Conservation (phyloP, 2,329 filamentous ascomycete species). For the Xylaria sp. region DNA sequence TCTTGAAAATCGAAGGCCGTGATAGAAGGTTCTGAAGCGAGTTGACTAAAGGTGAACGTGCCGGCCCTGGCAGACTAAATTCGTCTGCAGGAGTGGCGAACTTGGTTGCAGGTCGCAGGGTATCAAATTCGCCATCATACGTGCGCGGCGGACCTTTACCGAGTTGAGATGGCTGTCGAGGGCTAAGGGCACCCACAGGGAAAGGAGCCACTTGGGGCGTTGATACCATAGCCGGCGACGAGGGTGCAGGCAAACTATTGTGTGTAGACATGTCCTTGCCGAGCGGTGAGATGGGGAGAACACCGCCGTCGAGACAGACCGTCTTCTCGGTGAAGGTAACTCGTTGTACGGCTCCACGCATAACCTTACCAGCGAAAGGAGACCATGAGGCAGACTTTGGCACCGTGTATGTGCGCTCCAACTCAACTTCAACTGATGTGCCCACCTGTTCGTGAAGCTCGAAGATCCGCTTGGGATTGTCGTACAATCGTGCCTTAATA, state of each 20-base stretch:
- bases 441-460: constrained; percentile 81
- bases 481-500: constrained; percentile 72
- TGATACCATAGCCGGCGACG: constrained; percentile 65
- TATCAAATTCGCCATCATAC: constrained; percentile 44
- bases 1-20: constrained; percentile 81
- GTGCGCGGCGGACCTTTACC: constrained; percentile 41
- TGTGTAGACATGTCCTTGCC: constrained; percentile 81
- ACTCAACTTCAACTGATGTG: constrained; percentile 74
- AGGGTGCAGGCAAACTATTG: constrained; percentile 52
- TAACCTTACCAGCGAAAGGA: constrained; percentile 71
- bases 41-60: constrained; percentile 59
- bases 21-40: constrained; percentile 75
- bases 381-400: constrained; percentile 64
- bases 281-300: constrained; percentile 60
- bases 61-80: constrained; percentile 52
- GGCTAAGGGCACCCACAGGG: constrained; percentile 44
- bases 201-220: constrained; percentile 47
- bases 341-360: constrained; percentile 74
- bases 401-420: constrained; percentile 72
- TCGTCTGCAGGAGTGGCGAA: constrained; percentile 48
- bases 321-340: constrained; percentile 78
- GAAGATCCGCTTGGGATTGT: constrained; percentile 81
- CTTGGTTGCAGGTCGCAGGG: constrained; percentile 34
- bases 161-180: constrained; percentile 44
- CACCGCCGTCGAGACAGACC: constrained; percentile 74